Evolutionary conservation across 1,284 basidiomycete genomes (phyloP).

Genomic region (Fomitopsis betulina): DNA sequence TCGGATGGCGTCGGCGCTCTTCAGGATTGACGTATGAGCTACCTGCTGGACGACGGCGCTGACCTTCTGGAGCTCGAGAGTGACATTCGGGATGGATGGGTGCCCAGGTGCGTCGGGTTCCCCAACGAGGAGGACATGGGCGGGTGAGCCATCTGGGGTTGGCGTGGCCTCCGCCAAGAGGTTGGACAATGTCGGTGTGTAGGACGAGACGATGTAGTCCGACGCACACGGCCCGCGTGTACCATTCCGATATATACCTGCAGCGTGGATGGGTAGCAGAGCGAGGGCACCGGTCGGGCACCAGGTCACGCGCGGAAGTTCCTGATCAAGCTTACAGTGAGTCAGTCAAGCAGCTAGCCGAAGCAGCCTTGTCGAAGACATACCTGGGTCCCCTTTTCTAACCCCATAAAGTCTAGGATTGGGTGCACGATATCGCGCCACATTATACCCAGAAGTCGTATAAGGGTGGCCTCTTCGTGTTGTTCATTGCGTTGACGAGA

Average conservation of each 20-base stretch:
- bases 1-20: background rate
- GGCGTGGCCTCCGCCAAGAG: background rate
- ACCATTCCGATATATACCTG: background rate
- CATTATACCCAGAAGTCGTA: background rate
- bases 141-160: background rate
- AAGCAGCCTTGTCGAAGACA: no score
- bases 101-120: background rate
- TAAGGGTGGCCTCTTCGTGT: background rate
- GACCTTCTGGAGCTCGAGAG: background rate
- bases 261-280: background rate
- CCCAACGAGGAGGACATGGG: background rate
- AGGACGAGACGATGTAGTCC: background rate
- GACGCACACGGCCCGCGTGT: background rate
- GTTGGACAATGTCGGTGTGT: background rate
- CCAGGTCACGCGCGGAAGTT: background rate
- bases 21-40: background rate
- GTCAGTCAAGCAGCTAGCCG: background rate
- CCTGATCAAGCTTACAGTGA: background rate
- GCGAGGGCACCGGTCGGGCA: background rate
- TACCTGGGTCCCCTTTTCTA: no score
- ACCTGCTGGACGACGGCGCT: background rate
- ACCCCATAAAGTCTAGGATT: background rate
- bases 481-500: background rate
- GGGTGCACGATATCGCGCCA: background rate
- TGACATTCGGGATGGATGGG: background rate